A percentile compares a stretch with the other conserved stretches of the same genome.
phyloP scores from a whole-genome alignment of 306 rosid species.

The Carpinus viminea region DNA sequence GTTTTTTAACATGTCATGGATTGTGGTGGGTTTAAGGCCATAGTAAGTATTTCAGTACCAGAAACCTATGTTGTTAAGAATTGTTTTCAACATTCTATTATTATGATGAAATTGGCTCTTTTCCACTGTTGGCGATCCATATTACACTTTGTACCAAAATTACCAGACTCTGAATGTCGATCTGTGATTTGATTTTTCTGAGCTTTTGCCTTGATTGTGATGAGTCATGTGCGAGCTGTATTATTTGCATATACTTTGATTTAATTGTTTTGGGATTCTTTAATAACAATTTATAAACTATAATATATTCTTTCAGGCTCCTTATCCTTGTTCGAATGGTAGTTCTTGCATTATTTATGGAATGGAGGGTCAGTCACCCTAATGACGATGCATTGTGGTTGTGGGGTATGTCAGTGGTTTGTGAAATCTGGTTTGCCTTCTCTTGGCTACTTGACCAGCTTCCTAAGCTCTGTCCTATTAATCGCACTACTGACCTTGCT shows the following conservation, averaged over 20 bases:
- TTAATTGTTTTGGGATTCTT: background rate
- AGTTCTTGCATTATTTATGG: slow-evolving; percentile 52
- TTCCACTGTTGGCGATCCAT: background rate
- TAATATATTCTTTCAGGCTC: slow-evolving; percentile 47
- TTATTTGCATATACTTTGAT: background rate
- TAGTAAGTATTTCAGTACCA: background rate
- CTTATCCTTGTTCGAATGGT: slow-evolving; percentile 55
- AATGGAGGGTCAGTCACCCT: slow-evolving; percentile 65
- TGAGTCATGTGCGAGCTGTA: background rate
- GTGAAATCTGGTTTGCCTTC: slow-evolving; percentile 88
- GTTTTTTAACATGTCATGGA: background rate
- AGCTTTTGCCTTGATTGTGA: background rate
- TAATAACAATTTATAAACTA: slow-evolving; percentile 1
- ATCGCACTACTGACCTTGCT: slow-evolving; percentile 52
- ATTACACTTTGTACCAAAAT: background rate
- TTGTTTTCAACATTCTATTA: background rate
- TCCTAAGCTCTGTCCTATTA: slow-evolving; percentile 81
- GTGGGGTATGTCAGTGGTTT: slow-evolving; percentile 78
- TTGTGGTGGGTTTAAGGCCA: background rate
- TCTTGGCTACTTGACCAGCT: slow-evolving; percentile 87
- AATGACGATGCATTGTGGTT: slow-evolving; percentile 78
- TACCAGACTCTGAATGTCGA: background rate
- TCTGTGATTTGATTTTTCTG: background rate
- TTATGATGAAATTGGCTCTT: background rate
- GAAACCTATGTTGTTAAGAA: background rate